These are phyloP conservation scores for Phytophthora sojae DNA, from an alignment of 352 stramenopile species.

Conservation along the genomic window DNA sequence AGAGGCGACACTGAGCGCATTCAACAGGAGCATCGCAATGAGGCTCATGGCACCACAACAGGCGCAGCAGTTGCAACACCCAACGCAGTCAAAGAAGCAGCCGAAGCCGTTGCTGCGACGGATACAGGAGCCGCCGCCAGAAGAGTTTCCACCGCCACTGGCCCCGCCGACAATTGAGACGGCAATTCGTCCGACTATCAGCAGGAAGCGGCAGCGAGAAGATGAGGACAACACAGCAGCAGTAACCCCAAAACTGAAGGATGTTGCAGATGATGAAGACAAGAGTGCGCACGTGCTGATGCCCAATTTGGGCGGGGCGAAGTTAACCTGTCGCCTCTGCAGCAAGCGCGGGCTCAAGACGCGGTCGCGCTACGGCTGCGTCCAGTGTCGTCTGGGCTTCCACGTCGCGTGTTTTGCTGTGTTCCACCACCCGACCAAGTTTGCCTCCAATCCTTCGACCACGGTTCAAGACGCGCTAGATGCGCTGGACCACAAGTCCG, in stretches of 20 bases:
- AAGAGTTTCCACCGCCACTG: too few relatives aligned
- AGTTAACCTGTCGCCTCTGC: constrained; percentile 17
- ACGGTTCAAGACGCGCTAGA: constrained; percentile 7
- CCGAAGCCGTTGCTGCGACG: too few relatives aligned
- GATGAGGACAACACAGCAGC: background rate
- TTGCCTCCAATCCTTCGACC: constrained; percentile 3
- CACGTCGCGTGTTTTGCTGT: constrained; percentile 25
- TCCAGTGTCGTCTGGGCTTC: constrained; percentile 22
- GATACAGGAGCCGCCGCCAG: too few relatives aligned
- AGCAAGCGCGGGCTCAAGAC: constrained; percentile 23
- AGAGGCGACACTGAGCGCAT: constrained; percentile 15
- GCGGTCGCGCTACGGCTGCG: constrained; percentile 15
- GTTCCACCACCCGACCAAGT: constrained; percentile 18
- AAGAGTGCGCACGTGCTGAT: constrained; percentile 8
- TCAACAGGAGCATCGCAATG: constrained; percentile 12
- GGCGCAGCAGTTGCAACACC: background rate
- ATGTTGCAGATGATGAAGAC: background rate
- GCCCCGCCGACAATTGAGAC: too few relatives aligned
- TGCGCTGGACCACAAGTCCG: background rate
- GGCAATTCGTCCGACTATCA: too few relatives aligned
- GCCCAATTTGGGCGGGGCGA: constrained; percentile 11
- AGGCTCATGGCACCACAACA: background rate
- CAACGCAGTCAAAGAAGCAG: too few relatives aligned
- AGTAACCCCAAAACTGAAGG: background rate
- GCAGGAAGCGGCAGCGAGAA: too few relatives aligned